Percentiles rank a stretch among this genome's conserved stretches.
phyloP scores from a whole-genome alignment of 306 rosid genomes.

The Abrus precatorius region DNA sequence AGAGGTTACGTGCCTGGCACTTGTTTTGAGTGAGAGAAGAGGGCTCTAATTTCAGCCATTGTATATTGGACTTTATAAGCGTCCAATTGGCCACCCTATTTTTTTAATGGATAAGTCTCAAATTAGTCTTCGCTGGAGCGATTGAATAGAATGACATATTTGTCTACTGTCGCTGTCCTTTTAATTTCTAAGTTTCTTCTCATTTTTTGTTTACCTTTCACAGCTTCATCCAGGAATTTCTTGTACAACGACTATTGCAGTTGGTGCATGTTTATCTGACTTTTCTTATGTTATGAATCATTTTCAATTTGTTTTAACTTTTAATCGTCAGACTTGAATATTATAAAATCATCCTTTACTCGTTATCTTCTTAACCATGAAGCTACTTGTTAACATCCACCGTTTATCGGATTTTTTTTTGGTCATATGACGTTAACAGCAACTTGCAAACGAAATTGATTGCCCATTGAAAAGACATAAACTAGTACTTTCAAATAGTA shows the following conservation, averaged over 20 bases:
- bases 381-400: neutral
- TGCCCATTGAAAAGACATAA: neutral
- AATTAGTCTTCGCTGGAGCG: neutral
- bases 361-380: neutral
- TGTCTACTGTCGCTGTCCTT: neutral
- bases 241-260: neutral
- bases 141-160: constrained; percentile 4
- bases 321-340: neutral
- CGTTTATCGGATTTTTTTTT: neutral
- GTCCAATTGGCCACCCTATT: neutral
- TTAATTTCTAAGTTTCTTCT: neutral
- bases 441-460: neutral
- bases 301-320: constrained; percentile 5
- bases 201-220: neutral
- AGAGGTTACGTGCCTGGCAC: constrained; percentile 28
- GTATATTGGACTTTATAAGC: no score
- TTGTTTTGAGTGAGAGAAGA: neutral
- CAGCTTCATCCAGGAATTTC: neutral
- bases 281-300: no score
- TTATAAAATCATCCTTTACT: neutral
- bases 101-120: neutral
- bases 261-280: neutral
- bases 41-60: no score
- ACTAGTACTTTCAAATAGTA: neutral
- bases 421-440: neutral